These are phyloP conservation scores for Moesziomyces parantarcticus DNA, from an alignment of 1,284 basidiomycete species.

Conservation along the genomic window DNA sequence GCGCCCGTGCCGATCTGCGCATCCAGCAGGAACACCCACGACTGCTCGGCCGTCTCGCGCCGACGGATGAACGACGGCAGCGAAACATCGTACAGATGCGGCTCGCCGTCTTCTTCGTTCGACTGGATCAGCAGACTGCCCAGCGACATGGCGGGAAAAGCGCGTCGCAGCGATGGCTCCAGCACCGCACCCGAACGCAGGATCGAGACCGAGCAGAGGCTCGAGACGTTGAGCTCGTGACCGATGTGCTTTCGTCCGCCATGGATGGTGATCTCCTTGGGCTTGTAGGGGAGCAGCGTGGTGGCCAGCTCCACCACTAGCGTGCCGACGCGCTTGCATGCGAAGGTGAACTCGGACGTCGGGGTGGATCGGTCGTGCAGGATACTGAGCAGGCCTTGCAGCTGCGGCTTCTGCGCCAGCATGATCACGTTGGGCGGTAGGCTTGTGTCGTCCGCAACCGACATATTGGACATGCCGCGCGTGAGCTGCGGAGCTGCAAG, in stretches of 20 bases:
- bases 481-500: constrained; percentile 5
- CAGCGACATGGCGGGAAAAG: constrained; percentile 85
- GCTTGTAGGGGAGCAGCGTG: constrained; percentile 79
- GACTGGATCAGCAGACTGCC: constrained; percentile 90
- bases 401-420: constrained; percentile 82
- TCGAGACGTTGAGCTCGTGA: constrained; percentile 74
- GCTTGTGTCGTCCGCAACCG: constrained; percentile 20
- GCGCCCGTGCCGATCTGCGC: constrained; percentile 96
- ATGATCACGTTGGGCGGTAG: constrained; percentile 74
- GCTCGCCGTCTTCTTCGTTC: constrained; percentile 84
- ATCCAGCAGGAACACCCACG: constrained; percentile 91
- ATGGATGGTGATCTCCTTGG: constrained; percentile 72
- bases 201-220: constrained; percentile 83
- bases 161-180: constrained; percentile 86
- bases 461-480: constrained; percentile 12
- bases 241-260: constrained; percentile 79
- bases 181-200: constrained; percentile 88
- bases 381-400: constrained; percentile 77
- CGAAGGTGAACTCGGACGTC: constrained; percentile 84
- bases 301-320: constrained; percentile 86
- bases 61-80: constrained; percentile 73
- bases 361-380: constrained; percentile 77
- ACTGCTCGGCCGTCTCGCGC: constrained; percentile 70
- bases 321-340: constrained; percentile 84
- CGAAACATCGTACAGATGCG: constrained; percentile 82